Evolutionary conservation across 2,329 filamentous ascomycete species (phyloP), one percentile per base, ranked within the genome.

Genomic region (Arthrocladium fulminans): DNA sequence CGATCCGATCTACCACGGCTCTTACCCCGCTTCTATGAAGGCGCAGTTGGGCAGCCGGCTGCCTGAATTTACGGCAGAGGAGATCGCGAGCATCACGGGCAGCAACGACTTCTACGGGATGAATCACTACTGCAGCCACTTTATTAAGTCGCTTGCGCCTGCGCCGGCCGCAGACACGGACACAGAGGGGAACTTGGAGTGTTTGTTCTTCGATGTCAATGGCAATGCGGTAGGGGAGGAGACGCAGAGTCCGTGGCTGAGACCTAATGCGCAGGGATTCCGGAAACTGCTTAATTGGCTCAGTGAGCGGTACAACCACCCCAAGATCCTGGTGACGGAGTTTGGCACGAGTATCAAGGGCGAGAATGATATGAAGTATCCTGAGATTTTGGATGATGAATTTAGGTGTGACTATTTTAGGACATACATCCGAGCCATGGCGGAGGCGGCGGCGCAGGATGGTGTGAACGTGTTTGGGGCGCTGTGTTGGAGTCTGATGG

Each of bases 41-140:
- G 79, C 80, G 63, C 87, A 94, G 70, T 80, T 94, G 15, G 86
- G 87, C 48, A 74, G 83, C 62, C 80, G 86, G 12, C 75, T 94
- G 41, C 88, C 88, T 3, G 71, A 73, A 38, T 92, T 86, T 65
- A 88, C 84, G 0, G 66, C 75, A 0, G 84, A 86, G 56, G 86
- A 94, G 62, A 66, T 73, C 20, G 78, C 77, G 2, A 72, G 92
- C n/a, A 80, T 94, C 39, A 75, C 83, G 60, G 86, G 85, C n/a
- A 87, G 83, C 63, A 92, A 92, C 65, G 88, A 94, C 72, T 94
- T 94, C 68, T 94, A 94, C 67, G 88, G 86, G 65, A 90, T 90
- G 86, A 94, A 94, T 73, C 84, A 88, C 73, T 94, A 94, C 73
- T 89, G 86, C 44, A 84, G 86, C 61, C 86, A 92, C 73, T 94